Evolutionary conservation across 257 asterid genomes (phyloP).

Genomic region (Primulina huaijiensis): DNA sequence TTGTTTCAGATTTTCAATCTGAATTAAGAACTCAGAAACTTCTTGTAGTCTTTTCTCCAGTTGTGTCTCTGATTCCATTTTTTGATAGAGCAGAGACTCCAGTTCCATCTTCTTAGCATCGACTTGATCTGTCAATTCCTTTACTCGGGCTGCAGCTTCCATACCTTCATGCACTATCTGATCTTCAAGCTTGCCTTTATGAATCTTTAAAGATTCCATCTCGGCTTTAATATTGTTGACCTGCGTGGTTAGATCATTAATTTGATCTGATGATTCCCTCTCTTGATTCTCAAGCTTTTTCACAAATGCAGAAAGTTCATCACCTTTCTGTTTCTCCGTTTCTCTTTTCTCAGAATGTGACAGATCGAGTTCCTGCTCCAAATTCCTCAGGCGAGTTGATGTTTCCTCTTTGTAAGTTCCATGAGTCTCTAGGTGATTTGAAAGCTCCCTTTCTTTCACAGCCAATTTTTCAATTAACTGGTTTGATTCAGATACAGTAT

Average conservation of each 20-base stretch:
- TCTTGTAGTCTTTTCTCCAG: slow-evolving; percentile 50
- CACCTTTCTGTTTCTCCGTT: slow-evolving; percentile 57
- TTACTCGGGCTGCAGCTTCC: slow-evolving; percentile 43
- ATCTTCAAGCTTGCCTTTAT: slow-evolving; percentile 52
- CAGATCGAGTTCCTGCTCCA: slow-evolving; percentile 65
- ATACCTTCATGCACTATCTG: slow-evolving; percentile 38
- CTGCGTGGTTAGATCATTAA: slow-evolving; percentile 45
- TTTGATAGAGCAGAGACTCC: slow-evolving; percentile 43
- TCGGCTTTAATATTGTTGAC: slow-evolving; percentile 43
- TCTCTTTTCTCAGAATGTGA: slow-evolving; percentile 52
- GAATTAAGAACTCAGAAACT: slow-evolving; percentile 38
- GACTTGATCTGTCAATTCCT: slow-evolving; percentile 42
- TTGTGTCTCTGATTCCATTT: slow-evolving; percentile 44
- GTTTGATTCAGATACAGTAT: slow-evolving; percentile 40
- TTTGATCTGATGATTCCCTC: slow-evolving; percentile 43
- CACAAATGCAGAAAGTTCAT: slow-evolving; percentile 52
- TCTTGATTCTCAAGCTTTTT: slow-evolving; percentile 59
- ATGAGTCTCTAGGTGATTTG: slow-evolving; percentile 58
- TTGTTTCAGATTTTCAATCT: slow-evolving; percentile 46
- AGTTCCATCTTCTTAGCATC: slow-evolving; percentile 45
- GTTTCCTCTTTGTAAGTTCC: slow-evolving; percentile 68
- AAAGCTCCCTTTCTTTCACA: slow-evolving; percentile 62
- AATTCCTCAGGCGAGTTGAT: slow-evolving; percentile 50
- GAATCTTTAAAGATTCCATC: slow-evolving; percentile 44
- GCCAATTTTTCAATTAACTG: slow-evolving; percentile 41